phyloP scores from a whole-genome alignment of 1,284 basidiomycete genomes.

The Ganoderma meredithae region DNA sequence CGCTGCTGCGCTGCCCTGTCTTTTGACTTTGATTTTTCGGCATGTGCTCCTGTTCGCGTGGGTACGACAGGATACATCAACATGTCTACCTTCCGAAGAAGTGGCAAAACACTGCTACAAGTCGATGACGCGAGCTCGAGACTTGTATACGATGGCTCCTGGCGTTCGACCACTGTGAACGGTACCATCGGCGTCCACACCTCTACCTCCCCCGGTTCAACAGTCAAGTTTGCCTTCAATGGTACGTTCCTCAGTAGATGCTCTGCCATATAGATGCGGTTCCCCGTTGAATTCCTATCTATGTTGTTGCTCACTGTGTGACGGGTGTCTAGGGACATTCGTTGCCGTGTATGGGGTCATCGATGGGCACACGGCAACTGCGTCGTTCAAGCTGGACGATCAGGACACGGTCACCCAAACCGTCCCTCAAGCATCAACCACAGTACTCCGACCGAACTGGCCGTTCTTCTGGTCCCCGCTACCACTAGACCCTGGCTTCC shows the following conservation, averaged over 20 bases:
- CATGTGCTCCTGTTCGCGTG: neutral
- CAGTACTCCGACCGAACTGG: conserved; percentile 1
- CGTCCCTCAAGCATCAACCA: conserved; percentile 10
- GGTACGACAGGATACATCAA: neutral
- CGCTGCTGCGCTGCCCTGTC: neutral
- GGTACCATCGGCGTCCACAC: conserved; percentile 17
- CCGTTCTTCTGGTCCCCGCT: conserved; percentile 25
- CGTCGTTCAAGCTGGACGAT: conserved; percentile 26
- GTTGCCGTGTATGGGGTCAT: conserved; percentile 28
- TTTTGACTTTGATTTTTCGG: neutral
- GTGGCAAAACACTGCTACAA: conserved; percentile 16
- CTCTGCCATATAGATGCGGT: neutral
- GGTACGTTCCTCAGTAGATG: conserved; percentile 13
- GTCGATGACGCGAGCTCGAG: conserved; percentile 26
- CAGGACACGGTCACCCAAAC: conserved; percentile 5
- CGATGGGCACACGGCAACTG: conserved; percentile 11
- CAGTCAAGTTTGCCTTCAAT: conserved; percentile 27
- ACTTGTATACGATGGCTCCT: conserved; percentile 23
- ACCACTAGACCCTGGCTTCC: conserved; percentile 19
- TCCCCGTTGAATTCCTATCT: neutral
- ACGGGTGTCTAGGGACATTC: conserved; percentile 23
- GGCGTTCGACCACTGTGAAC: conserved; percentile 6
- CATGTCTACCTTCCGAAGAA: neutral
- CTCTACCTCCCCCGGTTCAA: conserved; percentile 20
- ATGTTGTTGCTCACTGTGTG: neutral